These are phyloP conservation scores for Suillus subluteus DNA, from an alignment of 768 basidiomycete genomes.

Conservation along the genomic window DNA sequence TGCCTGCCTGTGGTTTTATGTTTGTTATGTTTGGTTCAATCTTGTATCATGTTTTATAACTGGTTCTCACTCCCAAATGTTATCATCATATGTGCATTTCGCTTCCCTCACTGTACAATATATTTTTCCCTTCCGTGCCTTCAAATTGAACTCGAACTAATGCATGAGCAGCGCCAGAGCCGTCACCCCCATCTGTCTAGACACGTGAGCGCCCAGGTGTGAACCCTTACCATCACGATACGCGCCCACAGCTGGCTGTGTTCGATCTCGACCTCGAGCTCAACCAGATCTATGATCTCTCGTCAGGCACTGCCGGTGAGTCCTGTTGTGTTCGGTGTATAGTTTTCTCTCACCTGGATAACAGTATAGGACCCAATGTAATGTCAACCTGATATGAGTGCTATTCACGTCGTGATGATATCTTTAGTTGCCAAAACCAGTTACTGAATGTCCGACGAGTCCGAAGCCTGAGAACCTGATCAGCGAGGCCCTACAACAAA, in stretches of 20 bases:
- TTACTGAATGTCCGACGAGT: too few species aligned
- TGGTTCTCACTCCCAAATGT: background rate
- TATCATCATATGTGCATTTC: background rate
- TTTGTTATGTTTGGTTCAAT: background rate
- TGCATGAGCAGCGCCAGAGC: slow-evolving; percentile 54
- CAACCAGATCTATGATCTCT: slow-evolving; percentile 67
- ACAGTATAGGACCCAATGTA: too few species aligned
- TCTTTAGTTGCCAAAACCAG: too few species aligned
- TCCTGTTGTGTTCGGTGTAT: background rate
- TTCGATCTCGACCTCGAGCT: slow-evolving; percentile 85
- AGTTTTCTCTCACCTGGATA: background rate
- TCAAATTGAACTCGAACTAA: slow-evolving; percentile 15
- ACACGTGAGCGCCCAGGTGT: slow-evolving; percentile 54
- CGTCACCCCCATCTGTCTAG: slow-evolving; percentile 55
- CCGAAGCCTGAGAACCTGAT: too few species aligned
- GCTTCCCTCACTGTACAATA: background rate
- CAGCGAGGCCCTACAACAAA: too few species aligned
- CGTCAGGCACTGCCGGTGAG: background rate
- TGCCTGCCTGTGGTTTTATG: background rate
- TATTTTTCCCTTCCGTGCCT: slow-evolving; percentile 1
- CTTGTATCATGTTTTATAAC: background rate
- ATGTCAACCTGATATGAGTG: too few species aligned
- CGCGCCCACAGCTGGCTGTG: slow-evolving; percentile 60
- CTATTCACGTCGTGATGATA: too few species aligned
- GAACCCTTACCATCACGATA: slow-evolving; percentile 75